A percentile compares a stretch with the other conserved stretches of the same genome.
Conservation (phyloP, 2,329 filamentous ascomycete species). For the Xylariaceae sp. region DNA sequence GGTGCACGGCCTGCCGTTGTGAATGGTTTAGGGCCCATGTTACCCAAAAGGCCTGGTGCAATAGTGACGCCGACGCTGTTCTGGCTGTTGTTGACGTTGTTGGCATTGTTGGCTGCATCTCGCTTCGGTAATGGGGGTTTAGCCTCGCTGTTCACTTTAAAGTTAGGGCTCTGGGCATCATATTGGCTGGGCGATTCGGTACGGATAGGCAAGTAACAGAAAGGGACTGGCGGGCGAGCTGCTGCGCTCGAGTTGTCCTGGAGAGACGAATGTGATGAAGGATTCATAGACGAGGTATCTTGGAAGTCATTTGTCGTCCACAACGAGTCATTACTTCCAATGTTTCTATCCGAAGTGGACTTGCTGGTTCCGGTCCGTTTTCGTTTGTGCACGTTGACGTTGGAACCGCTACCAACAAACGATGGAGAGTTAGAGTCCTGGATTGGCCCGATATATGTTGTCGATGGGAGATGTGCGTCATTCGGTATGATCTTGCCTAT, state of each 20-base stretch:
- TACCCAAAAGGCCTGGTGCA: conserved; percentile 11
- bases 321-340: neutral
- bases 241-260: neutral
- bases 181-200: conserved; percentile 3
- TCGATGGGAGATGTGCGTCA: neutral
- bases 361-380: conserved; percentile 9
- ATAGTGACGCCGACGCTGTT: conserved; percentile 18
- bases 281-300: neutral
- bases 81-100: neutral
- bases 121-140: conserved; percentile 1
- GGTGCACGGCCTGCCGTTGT: conserved; percentile 18
- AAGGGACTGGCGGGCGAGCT: neutral
- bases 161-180: neutral
- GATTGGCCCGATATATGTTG: neutral
- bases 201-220: conserved; percentile 10
- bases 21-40: conserved; percentile 23
- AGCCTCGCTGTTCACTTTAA: neutral
- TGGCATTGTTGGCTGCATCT: too few relatives aligned
- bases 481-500: conserved; percentile 32
- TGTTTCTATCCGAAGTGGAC: too few relatives aligned
- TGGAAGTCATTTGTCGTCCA: neutral
- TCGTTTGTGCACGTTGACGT: conserved; percentile 17
- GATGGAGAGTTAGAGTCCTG: neutral
- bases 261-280: conserved; percentile 15
- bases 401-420: neutral